phyloP scores from a whole-genome alignment of 148 eudicot genomes.

The Nepenthes gracilis region DNA sequence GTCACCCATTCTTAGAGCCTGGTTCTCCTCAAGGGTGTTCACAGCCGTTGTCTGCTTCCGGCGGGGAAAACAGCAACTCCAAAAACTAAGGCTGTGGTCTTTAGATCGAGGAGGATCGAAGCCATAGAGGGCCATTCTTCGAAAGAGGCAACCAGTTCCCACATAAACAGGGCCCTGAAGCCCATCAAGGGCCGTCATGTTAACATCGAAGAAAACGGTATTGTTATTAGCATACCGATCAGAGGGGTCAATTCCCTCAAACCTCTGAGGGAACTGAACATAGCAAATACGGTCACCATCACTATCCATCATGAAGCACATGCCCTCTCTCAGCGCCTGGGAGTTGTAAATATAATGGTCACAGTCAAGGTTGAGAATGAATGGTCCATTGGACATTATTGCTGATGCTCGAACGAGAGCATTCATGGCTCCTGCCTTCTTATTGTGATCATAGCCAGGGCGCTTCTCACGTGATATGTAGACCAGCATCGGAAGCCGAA shows the following conservation, averaged over 20 bases:
- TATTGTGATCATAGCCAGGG: constrained; percentile 12
- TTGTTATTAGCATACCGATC: constrained; percentile 92
- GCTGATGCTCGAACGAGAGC: constrained; percentile 89
- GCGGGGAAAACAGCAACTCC: background rate
- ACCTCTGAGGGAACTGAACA: constrained; percentile 81
- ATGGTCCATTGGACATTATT: constrained; percentile 87
- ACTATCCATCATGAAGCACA: constrained; percentile 91
- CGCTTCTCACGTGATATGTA: constrained; percentile 86
- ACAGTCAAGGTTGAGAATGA: constrained; percentile 4
- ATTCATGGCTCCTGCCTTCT: constrained; percentile 97
- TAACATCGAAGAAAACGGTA: constrained; percentile 91
- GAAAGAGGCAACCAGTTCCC: constrained; percentile 87
- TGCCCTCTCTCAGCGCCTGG: constrained; percentile 84
- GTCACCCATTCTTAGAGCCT: background rate
- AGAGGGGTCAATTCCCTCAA: constrained; percentile 76
- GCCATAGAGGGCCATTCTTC: constrained; percentile 80
- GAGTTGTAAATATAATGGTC: constrained; percentile 20
- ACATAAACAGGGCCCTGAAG: constrained; percentile 36
- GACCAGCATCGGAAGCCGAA: constrained; percentile 88
- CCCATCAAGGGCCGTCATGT: constrained; percentile 70
- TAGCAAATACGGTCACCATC: constrained; percentile 87
- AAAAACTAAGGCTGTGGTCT: constrained; percentile 51
- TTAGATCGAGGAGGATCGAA: constrained; percentile 86
- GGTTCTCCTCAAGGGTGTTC: background rate
- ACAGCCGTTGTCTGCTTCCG: no score